These are phyloP conservation scores for Geosmithia morbida DNA, from an alignment of 2,329 filamentous ascomycete genomes.

Conservation along the genomic window DNA sequence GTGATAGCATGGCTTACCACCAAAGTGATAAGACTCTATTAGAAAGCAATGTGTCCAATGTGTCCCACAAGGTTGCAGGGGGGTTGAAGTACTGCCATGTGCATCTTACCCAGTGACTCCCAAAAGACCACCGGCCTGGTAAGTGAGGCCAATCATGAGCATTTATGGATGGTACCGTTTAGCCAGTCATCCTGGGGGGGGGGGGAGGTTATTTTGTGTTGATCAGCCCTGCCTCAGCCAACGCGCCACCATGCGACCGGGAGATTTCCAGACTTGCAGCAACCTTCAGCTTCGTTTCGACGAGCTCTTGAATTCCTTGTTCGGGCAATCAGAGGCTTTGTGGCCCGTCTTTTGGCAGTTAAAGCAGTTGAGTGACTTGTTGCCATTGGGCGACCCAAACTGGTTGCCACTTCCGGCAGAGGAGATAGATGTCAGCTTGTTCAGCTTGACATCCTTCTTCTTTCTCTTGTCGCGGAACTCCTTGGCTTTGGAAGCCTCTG, in stretches of 20 bases:
- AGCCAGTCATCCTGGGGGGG: too few species aligned
- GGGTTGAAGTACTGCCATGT: too few species aligned
- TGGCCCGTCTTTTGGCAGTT: slow-evolving; percentile 49
- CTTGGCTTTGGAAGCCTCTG: slow-evolving; percentile 18
- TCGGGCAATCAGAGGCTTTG: slow-evolving; percentile 39
- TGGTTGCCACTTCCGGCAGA: slow-evolving; percentile 9
- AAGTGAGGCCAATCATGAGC: too few species aligned
- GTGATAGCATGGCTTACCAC: too few species aligned
- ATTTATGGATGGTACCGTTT: too few species aligned
- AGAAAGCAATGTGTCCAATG: too few species aligned
- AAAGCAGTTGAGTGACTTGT: slow-evolving; percentile 32
- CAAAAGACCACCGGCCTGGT: too few species aligned
- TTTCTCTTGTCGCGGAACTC: slow-evolving; percentile 43
- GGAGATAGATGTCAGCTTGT: slow-evolving; percentile 49
- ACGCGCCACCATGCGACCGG: too few species aligned
- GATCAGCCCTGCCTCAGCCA: not conserved
- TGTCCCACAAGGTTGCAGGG: too few species aligned
- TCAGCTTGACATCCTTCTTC: slow-evolving; percentile 54
- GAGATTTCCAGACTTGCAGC: not conserved
- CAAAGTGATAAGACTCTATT: too few species aligned
- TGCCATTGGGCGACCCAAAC: slow-evolving; percentile 8
- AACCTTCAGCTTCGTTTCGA: not conserved
- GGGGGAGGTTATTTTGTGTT: not conserved
- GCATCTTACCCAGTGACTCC: too few species aligned
- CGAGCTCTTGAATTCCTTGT: slow-evolving; percentile 3